Evolutionary conservation across 2,329 filamentous ascomycete genomes (phyloP).

Genomic region (Diaporthe ilicicola): DNA sequence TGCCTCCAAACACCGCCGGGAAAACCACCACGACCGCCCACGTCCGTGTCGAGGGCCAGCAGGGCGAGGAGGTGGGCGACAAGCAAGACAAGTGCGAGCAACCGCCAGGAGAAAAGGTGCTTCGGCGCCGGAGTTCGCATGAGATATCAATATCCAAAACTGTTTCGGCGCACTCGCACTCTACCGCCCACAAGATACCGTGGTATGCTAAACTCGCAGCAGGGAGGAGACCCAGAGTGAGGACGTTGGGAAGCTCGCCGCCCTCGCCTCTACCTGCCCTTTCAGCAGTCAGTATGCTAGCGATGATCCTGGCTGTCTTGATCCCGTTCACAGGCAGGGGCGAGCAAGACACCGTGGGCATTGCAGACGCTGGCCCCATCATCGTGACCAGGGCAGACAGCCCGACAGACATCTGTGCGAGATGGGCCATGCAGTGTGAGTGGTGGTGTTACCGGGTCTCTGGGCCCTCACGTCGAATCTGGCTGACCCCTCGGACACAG

Average conservation of each 20-base stretch:
- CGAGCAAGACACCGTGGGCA: slow-evolving; percentile 49
- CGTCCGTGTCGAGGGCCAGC: slow-evolving; percentile 13
- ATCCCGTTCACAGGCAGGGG: slow-evolving; percentile 57
- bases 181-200: slow-evolving; percentile 38
- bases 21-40: slow-evolving; percentile 35
- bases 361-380: slow-evolving; percentile 59
- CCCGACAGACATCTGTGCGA: slow-evolving; percentile 65
- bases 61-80: slow-evolving; percentile 1
- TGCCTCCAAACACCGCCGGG: slow-evolving; percentile 31
- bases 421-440: slow-evolving; percentile 72
- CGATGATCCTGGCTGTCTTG: slow-evolving; percentile 58
- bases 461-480: background rate
- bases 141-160: slow-evolving; percentile 26
- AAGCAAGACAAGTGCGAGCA: background rate
- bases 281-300: slow-evolving; percentile 56
- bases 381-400: slow-evolving; percentile 51
- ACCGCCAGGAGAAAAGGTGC: background rate
- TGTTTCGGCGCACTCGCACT: slow-evolving; percentile 33
- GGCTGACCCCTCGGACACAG: slow-evolving; percentile 42
- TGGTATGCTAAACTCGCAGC: slow-evolving; percentile 56
- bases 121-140: background rate
- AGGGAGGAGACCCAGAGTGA: slow-evolving; percentile 51
- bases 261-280: slow-evolving; percentile 51
- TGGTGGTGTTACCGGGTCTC: background rate
- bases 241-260: slow-evolving; percentile 52